Percentiles rank a stretch among this genome's conserved stretches.
These are phyloP conservation scores for Phaseolus coccineus DNA, from an alignment of 331 rosid species.

Conservation along the genomic window DNA sequence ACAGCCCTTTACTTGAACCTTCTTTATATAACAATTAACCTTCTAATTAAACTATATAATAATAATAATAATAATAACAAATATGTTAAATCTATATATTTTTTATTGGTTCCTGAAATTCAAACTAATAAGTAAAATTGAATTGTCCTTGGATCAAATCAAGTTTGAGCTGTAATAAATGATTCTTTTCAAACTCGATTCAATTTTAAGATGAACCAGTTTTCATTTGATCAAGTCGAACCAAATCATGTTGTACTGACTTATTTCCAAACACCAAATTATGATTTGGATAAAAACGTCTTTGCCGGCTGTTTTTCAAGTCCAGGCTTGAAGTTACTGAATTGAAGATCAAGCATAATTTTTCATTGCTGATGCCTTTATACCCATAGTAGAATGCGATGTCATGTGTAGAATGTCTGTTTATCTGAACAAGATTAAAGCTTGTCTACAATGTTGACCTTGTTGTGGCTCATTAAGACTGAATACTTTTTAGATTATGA, in stretches of 20 bases:
- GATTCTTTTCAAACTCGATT: not conserved
- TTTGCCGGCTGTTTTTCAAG: not conserved
- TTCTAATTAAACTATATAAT: too few species aligned
- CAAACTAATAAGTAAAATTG: too few species aligned
- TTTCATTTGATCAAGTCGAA: too few species aligned
- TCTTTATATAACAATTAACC: too few species aligned
- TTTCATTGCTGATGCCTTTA: not conserved
- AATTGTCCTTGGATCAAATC: not conserved
- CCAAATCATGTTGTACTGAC: not conserved
- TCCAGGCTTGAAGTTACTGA: not conserved
- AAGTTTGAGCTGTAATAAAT: too few species aligned
- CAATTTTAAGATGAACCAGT: not conserved
- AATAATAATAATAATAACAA: too few species aligned
- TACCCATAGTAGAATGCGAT: too few species aligned
- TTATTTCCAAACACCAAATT: too few species aligned
- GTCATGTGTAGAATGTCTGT: not conserved
- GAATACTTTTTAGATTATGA: not conserved
- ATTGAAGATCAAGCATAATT: not conserved
- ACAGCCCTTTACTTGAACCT: too few species aligned
- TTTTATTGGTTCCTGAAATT: not conserved
- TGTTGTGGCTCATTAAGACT: slow-evolving; percentile 5
- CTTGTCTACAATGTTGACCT: not conserved
- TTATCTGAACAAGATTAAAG: not conserved
- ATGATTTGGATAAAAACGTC: not conserved
- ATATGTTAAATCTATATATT: too few species aligned